A percentile compares a stretch with the other conserved stretches of the same genome.
These are phyloP conservation scores for Rhizopus microsporus DNA, from an alignment of 371 early-diverging fungal species.

Conservation along the genomic window DNA sequence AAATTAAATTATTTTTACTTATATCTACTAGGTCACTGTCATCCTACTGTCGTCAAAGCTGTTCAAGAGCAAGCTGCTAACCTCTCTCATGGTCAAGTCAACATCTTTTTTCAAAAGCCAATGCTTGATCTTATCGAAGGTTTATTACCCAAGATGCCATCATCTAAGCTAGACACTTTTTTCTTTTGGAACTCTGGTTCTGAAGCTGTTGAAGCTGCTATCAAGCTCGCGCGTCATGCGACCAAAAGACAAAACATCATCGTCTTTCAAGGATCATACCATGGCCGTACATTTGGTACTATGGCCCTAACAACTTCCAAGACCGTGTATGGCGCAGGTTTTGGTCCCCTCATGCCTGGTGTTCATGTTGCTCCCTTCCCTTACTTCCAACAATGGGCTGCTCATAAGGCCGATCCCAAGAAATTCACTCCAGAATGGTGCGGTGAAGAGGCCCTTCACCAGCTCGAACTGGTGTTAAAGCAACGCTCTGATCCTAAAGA, in stretches of 20 bases:
- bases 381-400: conserved; percentile 53
- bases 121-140: conserved; percentile 55
- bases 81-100: conserved; percentile 56
- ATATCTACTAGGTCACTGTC: conserved; percentile 36
- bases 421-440: conserved; percentile 46
- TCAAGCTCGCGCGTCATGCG: conserved; percentile 61
- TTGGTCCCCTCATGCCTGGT: conserved; percentile 59
- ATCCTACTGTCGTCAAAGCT: conserved; percentile 64
- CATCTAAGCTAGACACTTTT: conserved; percentile 50
- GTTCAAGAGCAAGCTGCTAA: conserved; percentile 60
- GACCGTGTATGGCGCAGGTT: conserved; percentile 54
- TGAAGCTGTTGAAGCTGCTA: conserved; percentile 60
- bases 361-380: conserved; percentile 58
- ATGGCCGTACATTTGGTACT: conserved; percentile 62
- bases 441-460: conserved; percentile 47
- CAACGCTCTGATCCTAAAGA: conserved; percentile 51
- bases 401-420: conserved; percentile 42
- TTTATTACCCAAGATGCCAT: conserved; percentile 52
- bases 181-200: conserved; percentile 64
- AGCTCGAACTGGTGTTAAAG: conserved; percentile 51
- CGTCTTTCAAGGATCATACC: conserved; percentile 55
- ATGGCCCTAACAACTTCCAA: conserved; percentile 62
- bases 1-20: background rate
- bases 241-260: conserved; percentile 59
- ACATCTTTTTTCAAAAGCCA: conserved; percentile 56